These are phyloP conservation scores for Exutisphaerella laricina DNA, from an alignment of 2,329 filamentous ascomycete genomes.

Conservation along the genomic window DNA sequence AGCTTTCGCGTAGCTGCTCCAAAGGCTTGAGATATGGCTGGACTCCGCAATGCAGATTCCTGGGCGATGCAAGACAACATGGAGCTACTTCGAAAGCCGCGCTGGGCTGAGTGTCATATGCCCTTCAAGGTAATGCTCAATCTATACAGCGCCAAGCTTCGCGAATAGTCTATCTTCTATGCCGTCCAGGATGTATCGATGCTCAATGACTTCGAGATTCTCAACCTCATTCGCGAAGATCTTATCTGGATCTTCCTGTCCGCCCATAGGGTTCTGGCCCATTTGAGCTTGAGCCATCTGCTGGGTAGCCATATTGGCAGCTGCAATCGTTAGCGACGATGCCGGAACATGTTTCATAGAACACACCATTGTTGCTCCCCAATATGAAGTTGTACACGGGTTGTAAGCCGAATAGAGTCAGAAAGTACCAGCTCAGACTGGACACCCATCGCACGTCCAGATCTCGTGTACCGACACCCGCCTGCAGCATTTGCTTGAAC, in stretches of 20 bases:
- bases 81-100: too few species aligned
- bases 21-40: too few species aligned
- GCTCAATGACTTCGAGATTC: slow-evolving; percentile 91
- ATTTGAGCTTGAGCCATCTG: slow-evolving; percentile 63
- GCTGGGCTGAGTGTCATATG: too few species aligned
- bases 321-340: slow-evolving; percentile 42
- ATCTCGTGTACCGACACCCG: slow-evolving; percentile 89
- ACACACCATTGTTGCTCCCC: slow-evolving; percentile 88
- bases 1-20: too few species aligned
- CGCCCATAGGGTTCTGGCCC: slow-evolving; percentile 69
- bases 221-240: slow-evolving; percentile 88
- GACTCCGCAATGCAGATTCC: too few species aligned
- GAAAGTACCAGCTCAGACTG: slow-evolving; percentile 96
- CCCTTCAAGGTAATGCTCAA: neutral
- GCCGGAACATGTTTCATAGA: neutral
- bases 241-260: slow-evolving; percentile 92
- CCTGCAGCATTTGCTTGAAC: slow-evolving; percentile 99
- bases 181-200: slow-evolving; percentile 83
- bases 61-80: too few species aligned
- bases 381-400: slow-evolving; percentile 96
- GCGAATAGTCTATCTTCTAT: slow-evolving; percentile 77
- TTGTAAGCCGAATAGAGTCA: slow-evolving; percentile 94
- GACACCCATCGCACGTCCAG: slow-evolving; percentile 99
- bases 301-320: slow-evolving; percentile 84
- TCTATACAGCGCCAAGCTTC: slow-evolving; percentile 24